Conservation (phyloP, 148 eudicot genomes). For the Fagopyrum homotropicum region DNA sequence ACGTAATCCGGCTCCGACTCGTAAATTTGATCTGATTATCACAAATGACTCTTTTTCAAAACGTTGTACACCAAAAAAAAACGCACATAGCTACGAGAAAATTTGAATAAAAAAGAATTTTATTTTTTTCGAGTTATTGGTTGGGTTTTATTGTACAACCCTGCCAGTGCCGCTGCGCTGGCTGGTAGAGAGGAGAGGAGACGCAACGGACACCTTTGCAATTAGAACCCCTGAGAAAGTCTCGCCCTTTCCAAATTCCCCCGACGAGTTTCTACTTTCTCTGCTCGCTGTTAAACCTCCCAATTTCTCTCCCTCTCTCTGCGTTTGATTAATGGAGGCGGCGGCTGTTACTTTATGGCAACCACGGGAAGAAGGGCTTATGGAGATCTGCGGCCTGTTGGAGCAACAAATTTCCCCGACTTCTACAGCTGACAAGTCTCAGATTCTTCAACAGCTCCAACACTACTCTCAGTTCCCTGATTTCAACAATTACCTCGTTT, state of each 20-base stretch:
- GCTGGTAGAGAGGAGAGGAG: not conserved
- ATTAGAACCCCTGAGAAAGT: not conserved
- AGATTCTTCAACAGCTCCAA: conserved; percentile 78
- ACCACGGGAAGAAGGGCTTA: conserved; percentile 86
- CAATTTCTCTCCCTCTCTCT: not conserved
- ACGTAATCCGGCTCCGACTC: too few relatives aligned
- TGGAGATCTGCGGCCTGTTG: conserved; percentile 72
- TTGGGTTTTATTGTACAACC: too few relatives aligned
- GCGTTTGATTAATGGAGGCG: conserved; percentile 17
- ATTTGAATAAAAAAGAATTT: too few relatives aligned
- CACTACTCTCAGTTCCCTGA: conserved; percentile 87
- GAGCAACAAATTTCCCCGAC: conserved; percentile 85
- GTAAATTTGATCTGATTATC: too few relatives aligned
- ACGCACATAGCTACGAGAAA: too few relatives aligned
- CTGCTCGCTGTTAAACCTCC: not conserved
- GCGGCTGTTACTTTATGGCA: conserved; percentile 50
- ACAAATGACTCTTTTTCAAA: too few relatives aligned
- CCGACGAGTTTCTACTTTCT: not conserved
- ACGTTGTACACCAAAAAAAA: too few relatives aligned
- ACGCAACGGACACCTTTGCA: not conserved
- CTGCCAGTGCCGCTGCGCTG: not conserved
- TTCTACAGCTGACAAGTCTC: conserved; percentile 57
- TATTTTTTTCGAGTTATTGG: too few relatives aligned
- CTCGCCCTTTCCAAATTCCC: not conserved
- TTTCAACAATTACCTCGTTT: conserved; percentile 88